Base-by-base conservation (phyloP, 345 rosid species). In the Gynandropsis gynandra region DNA sequence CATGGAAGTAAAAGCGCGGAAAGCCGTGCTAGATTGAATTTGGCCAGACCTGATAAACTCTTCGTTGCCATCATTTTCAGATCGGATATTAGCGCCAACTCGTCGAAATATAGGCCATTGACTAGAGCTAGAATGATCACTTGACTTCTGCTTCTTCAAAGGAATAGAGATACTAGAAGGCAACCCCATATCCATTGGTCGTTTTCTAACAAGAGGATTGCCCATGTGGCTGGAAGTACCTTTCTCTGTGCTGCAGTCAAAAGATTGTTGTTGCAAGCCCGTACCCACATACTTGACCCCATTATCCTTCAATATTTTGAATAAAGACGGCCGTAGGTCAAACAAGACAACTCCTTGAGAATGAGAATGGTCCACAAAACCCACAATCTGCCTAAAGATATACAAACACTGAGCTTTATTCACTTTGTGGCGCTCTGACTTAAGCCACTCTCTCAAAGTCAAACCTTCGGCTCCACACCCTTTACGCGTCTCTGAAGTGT, bases 351-450 rank as follows among this genome's bases (percentile, higher is more conserved):
- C 68, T 60, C 80, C 95, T 74, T 68, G 85, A 54, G 89, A 78
- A 58, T 93, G 92, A 70, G 47, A 71, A 57, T 11, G 27, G 63
- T 83, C 89, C 46, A 93, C 87, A 54, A 68, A 76, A 33, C 72
- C 75, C 68, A 88, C 82, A 60, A 88, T 73, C 72, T 68, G 87
- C 64, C 76, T 85, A 65, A 93, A 93, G 59, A 93, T 75, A 72
- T 62, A 62, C 71, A 88, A 61, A 57, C 79, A 51, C 67, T 88
- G 83, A 58, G 67, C 76, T 71, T 80, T 88, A 50, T 54, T 78
- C 50, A 65, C 76, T 72, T 69, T 68, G 36, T 59, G 79, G 50
- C 58, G 53, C 61, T 61, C 79, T 59, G 65, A 57, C 59, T 64
- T 68, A 50, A 93, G 72, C 95, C 94, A 85, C 36, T 74, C 83